phyloP scores from a whole-genome alignment of 768 basidiomycete species.

The Hysterangium stoloniferum region DNA sequence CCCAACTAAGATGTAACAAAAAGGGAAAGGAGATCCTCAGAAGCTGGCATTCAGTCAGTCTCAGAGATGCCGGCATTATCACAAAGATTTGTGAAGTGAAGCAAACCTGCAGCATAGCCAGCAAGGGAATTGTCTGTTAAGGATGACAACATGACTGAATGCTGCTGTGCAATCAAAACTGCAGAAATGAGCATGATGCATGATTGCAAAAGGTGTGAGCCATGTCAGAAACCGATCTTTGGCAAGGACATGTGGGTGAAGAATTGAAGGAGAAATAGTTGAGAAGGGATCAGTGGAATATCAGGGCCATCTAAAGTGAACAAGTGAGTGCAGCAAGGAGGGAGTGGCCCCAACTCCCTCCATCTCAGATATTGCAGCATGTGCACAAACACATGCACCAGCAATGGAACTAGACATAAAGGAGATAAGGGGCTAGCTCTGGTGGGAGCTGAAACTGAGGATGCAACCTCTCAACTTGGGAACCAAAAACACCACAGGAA shows the following conservation, averaged over 20 bases:
- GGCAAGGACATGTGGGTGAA: neutral
- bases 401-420: neutral
- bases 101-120: neutral
- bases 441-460: neutral
- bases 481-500: conserved; percentile 1
- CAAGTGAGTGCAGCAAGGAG: too few species aligned
- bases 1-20: too few species aligned
- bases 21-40: neutral
- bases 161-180: too few species aligned
- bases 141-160: neutral
- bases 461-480: neutral
- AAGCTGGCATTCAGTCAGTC: conserved; percentile 15
- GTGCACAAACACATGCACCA: too few species aligned
- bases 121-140: neutral
- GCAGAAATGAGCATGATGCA: neutral
- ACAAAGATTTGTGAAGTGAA: neutral
- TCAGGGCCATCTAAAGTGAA: too few species aligned
- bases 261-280: neutral
- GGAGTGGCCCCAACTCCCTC: neutral
- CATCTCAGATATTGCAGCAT: neutral
- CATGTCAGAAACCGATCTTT: neutral
- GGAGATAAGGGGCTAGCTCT: neutral
- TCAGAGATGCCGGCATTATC: conserved; percentile 25
- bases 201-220: neutral
- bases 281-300: neutral